Percentiles rank a stretch among this genome's conserved stretches.
phyloP scores from a whole-genome alignment of 176 grass and related monocot species.

The Triticum aestivum region DNA sequence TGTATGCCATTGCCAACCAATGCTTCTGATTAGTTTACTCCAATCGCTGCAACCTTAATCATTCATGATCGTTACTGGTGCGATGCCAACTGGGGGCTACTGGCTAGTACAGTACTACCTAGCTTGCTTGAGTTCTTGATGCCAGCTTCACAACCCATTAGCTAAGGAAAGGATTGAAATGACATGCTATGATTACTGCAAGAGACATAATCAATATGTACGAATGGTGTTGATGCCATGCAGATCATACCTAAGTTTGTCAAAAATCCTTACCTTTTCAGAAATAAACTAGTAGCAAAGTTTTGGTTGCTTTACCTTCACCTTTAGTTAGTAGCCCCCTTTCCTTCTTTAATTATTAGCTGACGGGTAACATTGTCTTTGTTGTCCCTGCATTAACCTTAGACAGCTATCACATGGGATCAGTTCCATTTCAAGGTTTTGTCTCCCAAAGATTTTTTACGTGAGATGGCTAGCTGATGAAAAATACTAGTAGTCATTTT shows the following conservation, averaged over 20 bases:
- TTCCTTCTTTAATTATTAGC: constrained; percentile 34
- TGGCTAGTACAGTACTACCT: neutral
- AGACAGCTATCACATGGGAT: neutral
- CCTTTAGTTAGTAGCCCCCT: constrained; percentile 47
- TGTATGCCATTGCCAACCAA: constrained; percentile 15
- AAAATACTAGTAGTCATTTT: neutral
- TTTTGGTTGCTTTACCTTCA: constrained; percentile 43
- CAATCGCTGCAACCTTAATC: constrained; percentile 9
- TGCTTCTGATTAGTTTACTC: neutral
- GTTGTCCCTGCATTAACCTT: constrained; percentile 22
- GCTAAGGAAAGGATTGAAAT: constrained; percentile 2
- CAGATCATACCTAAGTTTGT: constrained; percentile 29
- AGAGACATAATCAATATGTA: constrained; percentile 7
- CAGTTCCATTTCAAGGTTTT: neutral
- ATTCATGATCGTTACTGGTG: constrained; percentile 24
- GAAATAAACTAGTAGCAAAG: constrained; percentile 39
- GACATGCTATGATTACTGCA: neutral
- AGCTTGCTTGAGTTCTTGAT: neutral
- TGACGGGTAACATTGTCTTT: constrained; percentile 6
- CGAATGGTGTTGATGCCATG: constrained; percentile 20
- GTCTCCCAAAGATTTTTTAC: neutral
- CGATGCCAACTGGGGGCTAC: constrained; percentile 22
- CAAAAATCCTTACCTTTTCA: neutral
- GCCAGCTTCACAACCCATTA: constrained; percentile 26
- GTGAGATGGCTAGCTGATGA: neutral